These are phyloP conservation scores for Colletotrichum tabaci DNA, from an alignment of 2,329 filamentous ascomycete genomes.

Conservation along the genomic window DNA sequence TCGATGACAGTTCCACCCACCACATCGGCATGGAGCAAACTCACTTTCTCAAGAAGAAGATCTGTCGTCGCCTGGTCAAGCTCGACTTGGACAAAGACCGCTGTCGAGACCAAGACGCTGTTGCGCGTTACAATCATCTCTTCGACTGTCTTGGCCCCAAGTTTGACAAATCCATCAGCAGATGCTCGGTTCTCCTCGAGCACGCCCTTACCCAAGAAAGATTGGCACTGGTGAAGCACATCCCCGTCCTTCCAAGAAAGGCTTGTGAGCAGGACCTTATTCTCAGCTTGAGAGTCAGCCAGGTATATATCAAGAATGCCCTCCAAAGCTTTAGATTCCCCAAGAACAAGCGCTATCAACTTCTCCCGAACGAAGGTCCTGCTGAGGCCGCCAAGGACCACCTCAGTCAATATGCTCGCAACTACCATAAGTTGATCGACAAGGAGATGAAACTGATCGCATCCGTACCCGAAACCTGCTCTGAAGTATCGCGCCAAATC, in stretches of 20 bases:
- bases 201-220: constrained; percentile 59
- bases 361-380: constrained; percentile 5
- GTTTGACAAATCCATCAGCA: constrained; percentile 50
- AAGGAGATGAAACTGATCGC: constrained; percentile 38
- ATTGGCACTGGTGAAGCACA: constrained; percentile 49
- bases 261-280: constrained; percentile 51
- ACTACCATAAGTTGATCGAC: constrained; percentile 41
- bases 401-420: constrained; percentile 42
- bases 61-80: constrained; percentile 72
- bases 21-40: constrained; percentile 53
- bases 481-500: constrained; percentile 52
- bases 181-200: constrained; percentile 50
- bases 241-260: constrained; percentile 58
- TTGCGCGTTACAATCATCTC: constrained; percentile 47
- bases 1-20: constrained; percentile 55
- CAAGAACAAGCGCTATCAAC: background rate
- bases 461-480: constrained; percentile 31
- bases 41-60: constrained; percentile 63
- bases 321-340: constrained; percentile 4
- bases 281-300: constrained; percentile 60
- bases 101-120: constrained; percentile 25
- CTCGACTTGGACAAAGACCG: constrained; percentile 59
- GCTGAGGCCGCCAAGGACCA: constrained; percentile 37
- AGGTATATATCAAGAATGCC: constrained; percentile 47
- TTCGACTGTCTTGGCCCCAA: constrained; percentile 48